Evolutionary conservation across 352 stramenopile species (phyloP).

Genomic region (Globisporangium okanoganense): DNA sequence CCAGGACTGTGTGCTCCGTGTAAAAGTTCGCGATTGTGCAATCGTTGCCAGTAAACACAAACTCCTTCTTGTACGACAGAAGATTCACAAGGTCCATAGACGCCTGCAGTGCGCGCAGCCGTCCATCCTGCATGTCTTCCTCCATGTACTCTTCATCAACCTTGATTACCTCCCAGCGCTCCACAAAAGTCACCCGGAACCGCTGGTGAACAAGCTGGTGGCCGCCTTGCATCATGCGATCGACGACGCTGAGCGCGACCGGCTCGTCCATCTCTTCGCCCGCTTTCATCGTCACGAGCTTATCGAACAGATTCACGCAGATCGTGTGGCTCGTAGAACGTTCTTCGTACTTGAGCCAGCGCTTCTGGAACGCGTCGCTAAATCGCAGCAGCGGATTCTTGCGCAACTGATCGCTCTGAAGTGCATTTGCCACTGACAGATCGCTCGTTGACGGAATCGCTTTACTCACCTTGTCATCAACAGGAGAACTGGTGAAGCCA

Average conservation of each 20-base stretch:
- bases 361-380: conserved; percentile 39
- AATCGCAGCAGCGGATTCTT: conserved; percentile 47
- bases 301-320: conserved; percentile 42
- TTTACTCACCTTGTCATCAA: not conserved
- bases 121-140: conserved; percentile 39
- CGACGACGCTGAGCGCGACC: conserved; percentile 43
- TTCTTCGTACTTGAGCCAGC: conserved; percentile 48
- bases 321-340: conserved; percentile 53
- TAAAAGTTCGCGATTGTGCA: conserved; percentile 70
- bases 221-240: conserved; percentile 49
- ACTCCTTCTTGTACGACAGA: conserved; percentile 83
- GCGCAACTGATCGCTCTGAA: not conserved
- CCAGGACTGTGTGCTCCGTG: conserved; percentile 68
- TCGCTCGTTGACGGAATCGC: not conserved
- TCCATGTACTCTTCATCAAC: conserved; percentile 45
- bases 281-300: conserved; percentile 31
- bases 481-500: conserved; percentile 9
- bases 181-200: conserved; percentile 75
- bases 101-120: conserved; percentile 47
- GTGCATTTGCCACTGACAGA: not conserved
- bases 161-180: conserved; percentile 63
- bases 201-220: conserved; percentile 65
- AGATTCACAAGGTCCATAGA: conserved; percentile 85
- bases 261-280: conserved; percentile 54
- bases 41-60: conserved; percentile 76